Conservation (phyloP, 495 filamentous ascomycete genomes). For the Bacidia rubella region DNA sequence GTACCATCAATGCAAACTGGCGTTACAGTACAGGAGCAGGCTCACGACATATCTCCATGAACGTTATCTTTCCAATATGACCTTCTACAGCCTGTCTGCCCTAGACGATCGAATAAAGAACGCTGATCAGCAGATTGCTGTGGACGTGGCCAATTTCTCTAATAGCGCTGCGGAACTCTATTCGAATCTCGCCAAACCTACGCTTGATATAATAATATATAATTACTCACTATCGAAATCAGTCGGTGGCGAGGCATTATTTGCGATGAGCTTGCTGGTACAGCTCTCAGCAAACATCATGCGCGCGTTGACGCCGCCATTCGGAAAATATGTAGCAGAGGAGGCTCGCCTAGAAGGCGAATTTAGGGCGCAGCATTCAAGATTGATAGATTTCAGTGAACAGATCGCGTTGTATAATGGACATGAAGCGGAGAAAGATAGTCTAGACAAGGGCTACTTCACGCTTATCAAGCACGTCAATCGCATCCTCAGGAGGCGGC, state of each 20-base stretch:
- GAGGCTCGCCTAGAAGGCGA: constrained; percentile 91
- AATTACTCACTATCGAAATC: constrained; percentile 84
- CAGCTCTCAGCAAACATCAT: constrained; percentile 87
- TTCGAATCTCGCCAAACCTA: constrained; percentile 91
- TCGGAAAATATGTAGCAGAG: constrained; percentile 95
- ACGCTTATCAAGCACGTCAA: constrained; percentile 98
- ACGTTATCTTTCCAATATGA: constrained; percentile 88
- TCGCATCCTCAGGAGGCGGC: constrained; percentile 71
- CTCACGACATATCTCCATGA: constrained; percentile 87
- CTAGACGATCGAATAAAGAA: constrained; percentile 98
- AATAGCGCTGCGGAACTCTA: constrained; percentile 91
- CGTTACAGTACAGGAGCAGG: constrained; percentile 80
- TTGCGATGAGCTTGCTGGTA: constrained; percentile 87
- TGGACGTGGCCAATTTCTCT: constrained; percentile 91
- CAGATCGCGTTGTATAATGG: constrained; percentile 88
- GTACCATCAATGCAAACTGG: constrained; percentile 91
- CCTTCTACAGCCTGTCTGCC: constrained; percentile 91
- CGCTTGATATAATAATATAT: constrained; percentile 91
- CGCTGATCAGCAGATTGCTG: constrained; percentile 91
- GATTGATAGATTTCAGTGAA: constrained; percentile 88
- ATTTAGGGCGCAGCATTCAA: constrained; percentile 87
- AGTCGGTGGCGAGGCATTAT: constrained; percentile 85
- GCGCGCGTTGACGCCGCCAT: constrained; percentile 91
- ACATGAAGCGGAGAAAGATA: constrained; percentile 94
- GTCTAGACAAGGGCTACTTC: constrained; percentile 94